Base-by-base conservation (phyloP, 345 rosid species). In the Gossypium raimondii region DNA sequence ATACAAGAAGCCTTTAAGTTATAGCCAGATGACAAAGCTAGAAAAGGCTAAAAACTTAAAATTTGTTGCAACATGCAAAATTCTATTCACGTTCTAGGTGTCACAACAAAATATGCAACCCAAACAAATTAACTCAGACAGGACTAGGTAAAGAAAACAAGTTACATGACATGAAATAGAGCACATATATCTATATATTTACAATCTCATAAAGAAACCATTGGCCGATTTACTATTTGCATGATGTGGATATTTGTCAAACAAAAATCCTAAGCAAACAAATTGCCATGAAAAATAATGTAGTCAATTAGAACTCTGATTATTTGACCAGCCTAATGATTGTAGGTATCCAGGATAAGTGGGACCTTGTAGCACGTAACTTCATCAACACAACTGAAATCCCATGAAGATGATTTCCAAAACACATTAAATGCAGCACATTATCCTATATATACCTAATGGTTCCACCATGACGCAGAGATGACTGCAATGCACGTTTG, bases 401-500 rank as follows among this genome's bases (percentile, higher is more conserved):
- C 67, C 38, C 58, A 73, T 27, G 0, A 58, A 59, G 25, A 44
- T 11, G 34, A 44, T 18, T 51, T 34, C 43, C 73, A 69, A 66
- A 70, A 11, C 45, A 74, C 7, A 14, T 13, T 48, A 44, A 45
- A 58, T 34, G 41, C 53, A 51, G 57, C 11, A n/a, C 22, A 44
- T 13, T 10, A 41, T 47, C 47, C 57, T 53, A 67, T 76, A 17
- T 11, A 22, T 72, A 96, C 99, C 93, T 93, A 68, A 90, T 75
- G 27, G 94, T 81, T 77, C 89, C 94, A 83, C 87, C 89, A 72
- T 90, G 93, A 68, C 97, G 93, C 76, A 93, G 85, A 82, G 96
- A 85, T 77, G 99, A 89, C 80, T 93, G 97, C 80, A 93, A 87
- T 57, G 89, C 94, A 70, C 93, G 93, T 81, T 93, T 86, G 77